A percentile compares a stretch with the other conserved stretches of the same genome.
phyloP scores from a whole-genome alignment of 2,329 filamentous ascomycete genomes.

The Neopestalotiopsis clavispora region DNA sequence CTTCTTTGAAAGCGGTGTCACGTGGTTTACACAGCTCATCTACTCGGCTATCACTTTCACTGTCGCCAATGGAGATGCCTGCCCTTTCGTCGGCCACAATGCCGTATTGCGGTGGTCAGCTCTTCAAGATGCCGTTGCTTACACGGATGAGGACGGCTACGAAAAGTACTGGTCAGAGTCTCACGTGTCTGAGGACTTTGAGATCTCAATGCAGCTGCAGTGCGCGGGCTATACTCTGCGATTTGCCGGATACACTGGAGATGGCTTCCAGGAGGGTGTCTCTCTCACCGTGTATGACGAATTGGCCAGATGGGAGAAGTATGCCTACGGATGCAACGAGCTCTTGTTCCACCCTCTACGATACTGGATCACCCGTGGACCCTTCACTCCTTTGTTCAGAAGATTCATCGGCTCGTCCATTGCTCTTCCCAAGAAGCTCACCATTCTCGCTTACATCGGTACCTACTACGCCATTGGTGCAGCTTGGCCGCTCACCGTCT shows the following conservation, averaged over 20 bases:
- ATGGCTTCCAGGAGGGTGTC: conserved; percentile 84
- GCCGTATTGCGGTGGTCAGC: conserved; percentile 78
- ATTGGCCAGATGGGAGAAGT: conserved; percentile 85
- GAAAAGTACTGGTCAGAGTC: conserved; percentile 85
- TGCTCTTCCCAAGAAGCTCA: conserved; percentile 76
- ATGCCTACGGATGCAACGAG: conserved; percentile 84
- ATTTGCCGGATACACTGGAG: conserved; percentile 73
- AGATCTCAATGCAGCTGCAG: conserved; percentile 80
- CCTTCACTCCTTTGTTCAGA: conserved; percentile 80
- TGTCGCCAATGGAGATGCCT: conserved; percentile 78
- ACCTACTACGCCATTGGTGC: conserved; percentile 82
- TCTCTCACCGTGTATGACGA: conserved; percentile 86
- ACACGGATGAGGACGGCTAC: conserved; percentile 71
- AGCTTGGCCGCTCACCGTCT: conserved; percentile 74
- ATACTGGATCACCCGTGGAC: conserved; percentile 74
- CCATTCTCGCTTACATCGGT: conserved; percentile 77
- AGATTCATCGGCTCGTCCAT: conserved; percentile 76
- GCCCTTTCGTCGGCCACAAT: conserved; percentile 83
- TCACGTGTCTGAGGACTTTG: conserved; percentile 82
- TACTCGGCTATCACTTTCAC: conserved; percentile 79
- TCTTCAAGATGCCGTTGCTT: conserved; percentile 71
- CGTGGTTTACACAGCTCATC: conserved; percentile 75
- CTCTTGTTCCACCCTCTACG: conserved; percentile 79
- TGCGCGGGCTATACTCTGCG: conserved; percentile 75
- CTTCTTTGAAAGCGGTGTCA: conserved; percentile 70